Conservation (phyloP, 73 alveolate genomes). For the Strombidium stylifer region DNA sequence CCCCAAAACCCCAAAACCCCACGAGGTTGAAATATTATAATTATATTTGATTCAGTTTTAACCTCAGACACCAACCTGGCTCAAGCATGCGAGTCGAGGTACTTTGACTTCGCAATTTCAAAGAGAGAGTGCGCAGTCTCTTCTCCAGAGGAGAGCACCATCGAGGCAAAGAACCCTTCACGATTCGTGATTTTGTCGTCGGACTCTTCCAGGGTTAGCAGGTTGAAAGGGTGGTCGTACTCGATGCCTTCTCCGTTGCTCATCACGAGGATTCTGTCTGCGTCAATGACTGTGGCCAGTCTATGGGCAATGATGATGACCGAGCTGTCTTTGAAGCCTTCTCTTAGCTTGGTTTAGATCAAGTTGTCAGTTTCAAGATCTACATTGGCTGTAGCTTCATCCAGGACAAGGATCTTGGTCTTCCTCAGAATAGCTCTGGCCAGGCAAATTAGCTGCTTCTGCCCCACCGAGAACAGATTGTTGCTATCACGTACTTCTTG, state of each 20-base stretch:
- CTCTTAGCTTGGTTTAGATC: slow-evolving; percentile 55
- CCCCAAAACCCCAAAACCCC: too few species aligned
- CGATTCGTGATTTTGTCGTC: too few species aligned
- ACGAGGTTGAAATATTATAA: too few species aligned
- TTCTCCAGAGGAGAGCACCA: too few species aligned
- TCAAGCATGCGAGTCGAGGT: too few species aligned
- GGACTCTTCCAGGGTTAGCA: too few species aligned
- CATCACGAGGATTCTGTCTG: slow-evolving; percentile 38
- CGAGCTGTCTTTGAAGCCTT: slow-evolving; percentile 55
- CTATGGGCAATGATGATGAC: slow-evolving; percentile 41
- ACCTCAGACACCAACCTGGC: too few species aligned
- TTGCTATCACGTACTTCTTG: background rate
- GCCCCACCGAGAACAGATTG: background rate
- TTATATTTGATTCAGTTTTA: too few species aligned
- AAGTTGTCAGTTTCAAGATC: slow-evolving; percentile 69
- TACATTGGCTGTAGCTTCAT: slow-evolving; percentile 64
- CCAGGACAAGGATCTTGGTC: slow-evolving; percentile 29
- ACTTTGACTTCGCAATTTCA: too few species aligned
- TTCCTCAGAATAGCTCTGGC: background rate
- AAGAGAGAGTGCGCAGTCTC: too few species aligned
- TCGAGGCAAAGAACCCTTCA: too few species aligned
- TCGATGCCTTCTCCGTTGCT: slow-evolving; percentile 9
- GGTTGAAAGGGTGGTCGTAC: slow-evolving; percentile 7
- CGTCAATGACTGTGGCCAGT: slow-evolving; percentile 30
- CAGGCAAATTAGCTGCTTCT: background rate